These are phyloP conservation scores for Capsicum rhomboideum DNA, from an alignment of 257 asterid genomes.

Conservation along the genomic window DNA sequence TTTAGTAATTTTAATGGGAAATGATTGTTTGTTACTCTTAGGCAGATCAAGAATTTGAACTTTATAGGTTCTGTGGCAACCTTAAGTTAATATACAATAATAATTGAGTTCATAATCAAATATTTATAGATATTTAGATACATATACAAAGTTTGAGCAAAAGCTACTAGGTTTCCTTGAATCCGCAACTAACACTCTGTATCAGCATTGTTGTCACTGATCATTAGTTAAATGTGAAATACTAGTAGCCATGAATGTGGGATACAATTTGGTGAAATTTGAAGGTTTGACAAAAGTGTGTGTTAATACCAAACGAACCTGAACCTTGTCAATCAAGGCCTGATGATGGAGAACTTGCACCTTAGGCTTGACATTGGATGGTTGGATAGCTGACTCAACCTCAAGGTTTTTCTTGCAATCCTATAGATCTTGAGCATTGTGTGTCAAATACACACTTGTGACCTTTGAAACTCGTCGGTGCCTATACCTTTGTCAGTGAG, in stretches of 20 bases:
- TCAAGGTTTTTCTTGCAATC: not conserved
- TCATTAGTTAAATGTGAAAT: not conserved
- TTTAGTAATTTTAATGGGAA: not conserved
- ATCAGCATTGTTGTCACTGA: not conserved
- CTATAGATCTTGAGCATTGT: not conserved
- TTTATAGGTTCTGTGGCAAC: not conserved
- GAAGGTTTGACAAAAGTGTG: not conserved
- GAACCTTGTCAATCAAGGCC: not conserved
- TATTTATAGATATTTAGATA: not conserved
- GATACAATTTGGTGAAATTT: not conserved
- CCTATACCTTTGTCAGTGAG: not conserved
- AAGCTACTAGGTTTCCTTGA: not conserved
- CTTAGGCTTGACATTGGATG: not conserved
- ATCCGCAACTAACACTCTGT: not conserved
- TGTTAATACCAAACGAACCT: not conserved
- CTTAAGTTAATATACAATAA: not conserved
- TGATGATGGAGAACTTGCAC: not conserved
- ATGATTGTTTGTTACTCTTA: not conserved
- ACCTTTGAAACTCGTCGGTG: not conserved
- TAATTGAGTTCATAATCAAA: not conserved
- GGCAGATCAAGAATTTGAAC: not conserved
- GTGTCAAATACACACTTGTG: not conserved
- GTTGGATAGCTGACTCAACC: not conserved
- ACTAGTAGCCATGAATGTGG: not conserved
- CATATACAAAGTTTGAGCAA: not conserved